Evolutionary conservation across 129 eudicot species (phyloP), one percentile per base, ranked within the genome.

Genomic region (Flaveria linearis): DNA sequence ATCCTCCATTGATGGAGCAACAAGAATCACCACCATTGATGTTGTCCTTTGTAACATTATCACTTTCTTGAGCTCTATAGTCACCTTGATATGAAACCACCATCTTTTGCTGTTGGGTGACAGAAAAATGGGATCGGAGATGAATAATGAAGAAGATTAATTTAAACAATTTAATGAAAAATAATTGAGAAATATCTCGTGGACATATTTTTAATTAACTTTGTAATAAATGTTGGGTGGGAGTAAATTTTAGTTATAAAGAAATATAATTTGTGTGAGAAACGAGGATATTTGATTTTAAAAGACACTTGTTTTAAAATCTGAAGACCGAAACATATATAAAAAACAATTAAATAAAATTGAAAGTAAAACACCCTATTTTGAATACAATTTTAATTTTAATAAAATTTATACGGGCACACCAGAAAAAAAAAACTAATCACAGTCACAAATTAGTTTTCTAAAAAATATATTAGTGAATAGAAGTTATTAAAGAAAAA

Each of bases 181-280:
- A 46, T 73, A 43, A 73, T 53, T 28, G 30, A 65, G 60, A 30
- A 73, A 53, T 73, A 80, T 80, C 69, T 50, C 83, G 5, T 42
- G 28, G 22, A 79, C 65, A 73, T 67, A 72, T 66, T 15, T 73
- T 18, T 66, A 66, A 26, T 66, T 42, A 74, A 22, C 46, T 9
- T 13, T 28, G 46, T 80, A 67, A 80, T 80, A 42, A 80, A 66
- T 73, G 63, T 22, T 67, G 41, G 43, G 26, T 78, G 36, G 1
- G 69, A 5, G 69, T 80, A 22, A 55, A 73, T 80, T 52, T 16
- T 45, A 17, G 26, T 65, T 73, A 42, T 78, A 68, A 58, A 61
- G 69, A 14, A 56, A 47, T 63, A 78, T 78, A 78, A 78, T 57
- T 78, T 43, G 81, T 58, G 13, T 41, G 23, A 47, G 33, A 17